A percentile compares a stretch with the other conserved stretches of the same genome.
These are phyloP conservation scores for Beauveria varroae DNA, from an alignment of 2,329 filamentous ascomycete species.

Conservation along the genomic window DNA sequence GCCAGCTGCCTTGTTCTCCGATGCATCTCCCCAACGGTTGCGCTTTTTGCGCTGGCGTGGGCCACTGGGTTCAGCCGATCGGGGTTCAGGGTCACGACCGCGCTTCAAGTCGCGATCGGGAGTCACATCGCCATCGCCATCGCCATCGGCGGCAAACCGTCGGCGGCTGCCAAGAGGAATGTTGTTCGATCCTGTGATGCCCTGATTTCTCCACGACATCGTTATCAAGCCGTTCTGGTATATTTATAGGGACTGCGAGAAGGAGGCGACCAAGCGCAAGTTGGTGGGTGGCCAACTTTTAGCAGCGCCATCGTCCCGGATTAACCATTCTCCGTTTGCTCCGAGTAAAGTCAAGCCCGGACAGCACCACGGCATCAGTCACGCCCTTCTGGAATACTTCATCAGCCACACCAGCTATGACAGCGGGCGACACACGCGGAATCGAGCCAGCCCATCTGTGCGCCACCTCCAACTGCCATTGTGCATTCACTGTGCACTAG, in stretches of 20 bases:
- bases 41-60: conserved; percentile 92
- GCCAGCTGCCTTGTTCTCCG: conserved; percentile 97
- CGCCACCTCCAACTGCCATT: no score
- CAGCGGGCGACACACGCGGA: no score
- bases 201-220: conserved; percentile 65
- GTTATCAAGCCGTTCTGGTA: conserved; percentile 14
- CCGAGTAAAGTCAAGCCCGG: no score
- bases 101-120: conserved; percentile 60
- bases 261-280: neutral
- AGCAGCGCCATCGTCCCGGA: neutral
- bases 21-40: conserved; percentile 95
- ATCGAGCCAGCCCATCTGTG: no score
- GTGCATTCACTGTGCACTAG: no score
- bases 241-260: neutral
- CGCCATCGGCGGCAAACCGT: conserved; percentile 59
- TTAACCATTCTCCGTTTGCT: conserved; percentile 1
- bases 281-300: conserved; percentile 4
- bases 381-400: no score
- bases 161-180: conserved; percentile 86
- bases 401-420: no score
- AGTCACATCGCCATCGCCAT: conserved; percentile 28
- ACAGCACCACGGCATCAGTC: no score
- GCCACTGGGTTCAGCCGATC: conserved; percentile 60
- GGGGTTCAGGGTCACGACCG: conserved; percentile 82
- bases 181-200: conserved; percentile 97